Percentiles rank a stretch among this genome's conserved stretches.
These are phyloP conservation scores for Trifolium pratense DNA, from an alignment of 306 rosid species.

Conservation along the genomic window DNA sequence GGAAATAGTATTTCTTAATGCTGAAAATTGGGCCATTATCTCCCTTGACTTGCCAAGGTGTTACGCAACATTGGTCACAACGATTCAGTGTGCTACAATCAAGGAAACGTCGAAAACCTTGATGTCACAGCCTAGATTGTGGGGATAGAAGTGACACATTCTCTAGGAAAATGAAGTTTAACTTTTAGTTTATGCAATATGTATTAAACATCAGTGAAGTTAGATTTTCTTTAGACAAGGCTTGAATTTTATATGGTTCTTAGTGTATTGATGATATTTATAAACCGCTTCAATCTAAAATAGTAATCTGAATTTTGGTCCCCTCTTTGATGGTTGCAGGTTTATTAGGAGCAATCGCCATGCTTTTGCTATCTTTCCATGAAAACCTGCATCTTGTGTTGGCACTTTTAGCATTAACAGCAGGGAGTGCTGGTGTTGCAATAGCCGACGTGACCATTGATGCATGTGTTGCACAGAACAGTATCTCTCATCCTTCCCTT, in stretches of 20 bases:
- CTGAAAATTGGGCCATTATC: background rate
- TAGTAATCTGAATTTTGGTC: conserved; percentile 29
- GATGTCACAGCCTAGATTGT: background rate
- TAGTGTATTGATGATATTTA: conserved; percentile 6
- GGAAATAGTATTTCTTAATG: background rate
- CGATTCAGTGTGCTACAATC: background rate
- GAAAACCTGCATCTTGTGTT: conserved; percentile 72
- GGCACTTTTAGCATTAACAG: conserved; percentile 74
- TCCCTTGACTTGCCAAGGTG: background rate
- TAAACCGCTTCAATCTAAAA: conserved; percentile 27
- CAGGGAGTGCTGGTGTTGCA: conserved; percentile 85
- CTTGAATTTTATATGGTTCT: conserved; percentile 24
- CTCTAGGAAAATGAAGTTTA: conserved; percentile 30
- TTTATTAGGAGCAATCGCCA: conserved; percentile 60
- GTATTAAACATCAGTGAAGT: conserved; percentile 18
- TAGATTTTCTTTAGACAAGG: background rate
- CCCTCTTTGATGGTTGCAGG: conserved; percentile 56
- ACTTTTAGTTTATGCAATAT: background rate
- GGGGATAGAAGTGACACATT: conserved; percentile 1
- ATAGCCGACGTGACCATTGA: conserved; percentile 95
- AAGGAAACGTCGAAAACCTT: background rate
- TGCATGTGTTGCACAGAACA: conserved; percentile 96
- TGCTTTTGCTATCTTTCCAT: conserved; percentile 71
- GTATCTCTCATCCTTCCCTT: conserved; percentile 70
- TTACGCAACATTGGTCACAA: background rate